These are phyloP conservation scores for Mycena venus DNA, from an alignment of 768 basidiomycete genomes.

Conservation along the genomic window DNA sequence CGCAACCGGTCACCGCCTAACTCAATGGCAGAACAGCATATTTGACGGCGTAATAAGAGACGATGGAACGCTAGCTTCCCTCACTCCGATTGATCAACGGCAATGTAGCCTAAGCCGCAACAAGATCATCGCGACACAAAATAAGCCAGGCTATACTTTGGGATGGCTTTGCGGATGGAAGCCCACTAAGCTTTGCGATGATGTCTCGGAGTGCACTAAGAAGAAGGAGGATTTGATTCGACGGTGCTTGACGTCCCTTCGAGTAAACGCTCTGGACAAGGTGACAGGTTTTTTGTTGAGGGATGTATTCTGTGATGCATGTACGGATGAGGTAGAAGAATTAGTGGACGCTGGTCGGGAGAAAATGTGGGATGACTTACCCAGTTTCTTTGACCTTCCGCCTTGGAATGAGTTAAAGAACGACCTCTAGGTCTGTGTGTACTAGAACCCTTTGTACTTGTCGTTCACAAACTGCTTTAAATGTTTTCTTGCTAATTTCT, in stretches of 20 bases:
- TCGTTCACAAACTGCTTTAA: too few species aligned
- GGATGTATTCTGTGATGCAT: neutral
- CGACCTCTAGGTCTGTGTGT: neutral
- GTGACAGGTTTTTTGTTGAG: fast-evolving
- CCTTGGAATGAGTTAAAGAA: neutral
- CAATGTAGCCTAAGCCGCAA: neutral
- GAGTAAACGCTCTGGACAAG: neutral
- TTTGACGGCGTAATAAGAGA: neutral
- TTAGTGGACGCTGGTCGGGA: neutral
- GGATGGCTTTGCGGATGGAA: neutral
- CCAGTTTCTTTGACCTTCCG: neutral
- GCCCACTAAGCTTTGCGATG: neutral
- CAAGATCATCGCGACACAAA: neutral
- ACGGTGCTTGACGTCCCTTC: neutral
- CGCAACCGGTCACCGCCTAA: too few species aligned
- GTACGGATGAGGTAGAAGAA: neutral
- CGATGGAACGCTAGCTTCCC: too few species aligned
- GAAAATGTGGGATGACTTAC: neutral
- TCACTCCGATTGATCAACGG: neutral
- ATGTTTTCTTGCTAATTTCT: too few species aligned
- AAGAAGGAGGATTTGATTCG: neutral
- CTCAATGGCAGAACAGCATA: too few species aligned
- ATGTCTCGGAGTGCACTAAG: too few species aligned
- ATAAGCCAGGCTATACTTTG: neutral
- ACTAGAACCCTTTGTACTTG: too few species aligned